Base-by-base conservation (phyloP, 371 early-diverging fungal species). In the Dinochytrium kinnereticum region DNA sequence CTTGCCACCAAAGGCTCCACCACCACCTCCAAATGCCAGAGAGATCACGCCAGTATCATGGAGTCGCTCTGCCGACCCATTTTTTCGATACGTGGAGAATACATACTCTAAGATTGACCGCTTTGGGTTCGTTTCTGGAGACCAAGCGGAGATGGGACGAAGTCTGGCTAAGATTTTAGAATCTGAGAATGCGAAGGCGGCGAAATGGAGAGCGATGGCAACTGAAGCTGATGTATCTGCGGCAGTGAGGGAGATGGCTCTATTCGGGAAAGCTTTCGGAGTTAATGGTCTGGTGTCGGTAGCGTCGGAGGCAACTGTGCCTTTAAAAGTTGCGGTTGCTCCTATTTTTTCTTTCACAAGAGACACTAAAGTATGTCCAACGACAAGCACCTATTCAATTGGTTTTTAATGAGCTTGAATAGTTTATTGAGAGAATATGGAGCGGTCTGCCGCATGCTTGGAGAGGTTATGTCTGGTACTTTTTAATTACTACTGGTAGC, bases 391-490 rank as follows among this genome's bases (percentile, higher is more conserved):
- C 2, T 5, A 17, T 38, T 30, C 21, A 26, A 13, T 49, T 30
- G 10, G 38, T 67, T 44, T 31, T 44, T 67, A 37, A n/a, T 65
- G 39, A 15, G 21, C 19, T n/a, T 26, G n/a, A n/a, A n/a, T 59
- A 70, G 70, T 70, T 70, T 38, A 2, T n/a, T 34, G 2, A n/a
- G 24, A 10, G 70, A 17, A 31, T 59, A 13, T 70, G 57, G 37
- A 70, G 59, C 34, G 70, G 70, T 24, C 24, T 59, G 2, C 70
- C 70, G 3, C 57, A 59, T 28, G 37, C 34, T 40, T 70, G 70
- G 70, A 26, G 70, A n/a, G 70, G 70, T 17, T 49, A 70, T 38
- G 70, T 59, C 21, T 70, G 70, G 70, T 70, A 70, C 44, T 31
- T 36, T 40, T 33, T 59, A 26, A 51, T 59, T 5, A 70, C 70